These are phyloP conservation scores for Yamadazyma philogaea DNA, from an alignment of 805 yeast species.

Conservation along the genomic window DNA sequence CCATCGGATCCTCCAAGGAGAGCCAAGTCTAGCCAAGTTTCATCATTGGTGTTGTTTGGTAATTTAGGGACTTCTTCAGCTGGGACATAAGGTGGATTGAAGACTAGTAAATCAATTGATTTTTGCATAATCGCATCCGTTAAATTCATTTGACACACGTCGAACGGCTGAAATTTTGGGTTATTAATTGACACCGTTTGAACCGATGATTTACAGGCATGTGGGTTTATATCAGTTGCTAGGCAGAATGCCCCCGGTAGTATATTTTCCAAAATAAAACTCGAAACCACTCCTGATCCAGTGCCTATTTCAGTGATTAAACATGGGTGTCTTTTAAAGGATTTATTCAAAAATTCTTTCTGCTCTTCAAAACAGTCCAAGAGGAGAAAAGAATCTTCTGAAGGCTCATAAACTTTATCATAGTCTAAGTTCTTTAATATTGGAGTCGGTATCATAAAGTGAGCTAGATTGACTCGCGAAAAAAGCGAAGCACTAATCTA, in stretches of 20 bases:
- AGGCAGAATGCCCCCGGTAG: constrained; percentile 50
- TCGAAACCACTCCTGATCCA: constrained; percentile 86
- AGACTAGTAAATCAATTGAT: constrained; percentile 68
- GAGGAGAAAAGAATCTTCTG: constrained; percentile 86
- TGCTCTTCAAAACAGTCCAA: constrained; percentile 77
- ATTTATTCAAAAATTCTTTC: constrained; percentile 26
- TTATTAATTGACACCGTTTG: constrained; percentile 23
- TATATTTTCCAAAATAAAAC: constrained; percentile 65
- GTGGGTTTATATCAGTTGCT: constrained; percentile 79
- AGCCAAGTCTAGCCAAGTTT: constrained; percentile 84
- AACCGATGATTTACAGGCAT: constrained; percentile 55
- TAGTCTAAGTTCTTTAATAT: constrained; percentile 50
- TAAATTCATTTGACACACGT: constrained; percentile 53
- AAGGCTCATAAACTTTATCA: constrained; percentile 86
- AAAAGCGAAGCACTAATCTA: background rate
- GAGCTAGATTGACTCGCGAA: constrained; percentile 2
- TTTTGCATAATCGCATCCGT: constrained; percentile 46
- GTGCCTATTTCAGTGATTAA: constrained; percentile 81
- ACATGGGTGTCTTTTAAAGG: constrained; percentile 33
- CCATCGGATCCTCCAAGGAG: constrained; percentile 88
- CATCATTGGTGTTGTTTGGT: constrained; percentile 46
- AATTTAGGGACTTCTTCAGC: constrained; percentile 66
- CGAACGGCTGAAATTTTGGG: constrained; percentile 11
- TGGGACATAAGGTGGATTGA: constrained; percentile 98
- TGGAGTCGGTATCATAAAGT: constrained; percentile 78